A percentile compares a stretch with the other conserved stretches of the same genome.
Evolutionary conservation across 179 eudicot species (phyloP).

Genomic region (Heliamphora pulchella): DNA sequence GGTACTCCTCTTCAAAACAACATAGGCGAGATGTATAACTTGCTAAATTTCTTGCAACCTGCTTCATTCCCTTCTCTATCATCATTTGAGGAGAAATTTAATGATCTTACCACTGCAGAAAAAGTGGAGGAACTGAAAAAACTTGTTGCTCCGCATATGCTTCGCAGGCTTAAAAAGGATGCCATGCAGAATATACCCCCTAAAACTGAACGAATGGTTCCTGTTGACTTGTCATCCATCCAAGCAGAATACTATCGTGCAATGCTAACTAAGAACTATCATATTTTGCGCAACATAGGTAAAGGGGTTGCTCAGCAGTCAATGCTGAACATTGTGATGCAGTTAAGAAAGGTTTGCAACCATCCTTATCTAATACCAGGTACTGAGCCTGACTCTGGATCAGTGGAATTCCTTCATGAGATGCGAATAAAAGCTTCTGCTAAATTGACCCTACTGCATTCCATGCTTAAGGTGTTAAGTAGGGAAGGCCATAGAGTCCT

Average conservation of each 20-base stretch:
- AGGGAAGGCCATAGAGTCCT: conserved; percentile 93
- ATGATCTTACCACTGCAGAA: conserved; percentile 78
- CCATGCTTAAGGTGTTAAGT: conserved; percentile 77
- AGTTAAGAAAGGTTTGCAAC: conserved; percentile 90
- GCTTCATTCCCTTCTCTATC: conserved; percentile 81
- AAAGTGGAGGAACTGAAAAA: conserved; percentile 94
- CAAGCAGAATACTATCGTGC: conserved; percentile 99
- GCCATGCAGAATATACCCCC: conserved; percentile 98
- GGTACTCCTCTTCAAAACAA: conserved; percentile 99
- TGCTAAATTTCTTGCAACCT: conserved; percentile 92
- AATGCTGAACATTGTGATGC: conserved; percentile 98
- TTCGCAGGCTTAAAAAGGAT: conserved; percentile 91
- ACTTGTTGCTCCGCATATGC: conserved; percentile 98
- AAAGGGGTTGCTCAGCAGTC: conserved; percentile 95
- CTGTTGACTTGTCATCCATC: conserved; percentile 88
- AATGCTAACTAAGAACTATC: conserved; percentile 94
- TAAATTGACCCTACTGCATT: conserved; percentile 82
- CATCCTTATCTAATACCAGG: conserved; percentile 99
- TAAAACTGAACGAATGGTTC: conserved; percentile 87
- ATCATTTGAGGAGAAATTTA: conserved; percentile 85
- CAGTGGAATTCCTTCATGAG: conserved; percentile 90
- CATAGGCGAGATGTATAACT: conserved; percentile 85
- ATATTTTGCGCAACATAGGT: conserved; percentile 80
- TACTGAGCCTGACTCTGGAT: conserved; percentile 92
- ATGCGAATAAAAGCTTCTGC: conserved; percentile 99